Percentiles rank a stretch among this genome's conserved stretches.
Conservation (phyloP, 805 yeast species). For the Yarrowia sp. region DNA sequence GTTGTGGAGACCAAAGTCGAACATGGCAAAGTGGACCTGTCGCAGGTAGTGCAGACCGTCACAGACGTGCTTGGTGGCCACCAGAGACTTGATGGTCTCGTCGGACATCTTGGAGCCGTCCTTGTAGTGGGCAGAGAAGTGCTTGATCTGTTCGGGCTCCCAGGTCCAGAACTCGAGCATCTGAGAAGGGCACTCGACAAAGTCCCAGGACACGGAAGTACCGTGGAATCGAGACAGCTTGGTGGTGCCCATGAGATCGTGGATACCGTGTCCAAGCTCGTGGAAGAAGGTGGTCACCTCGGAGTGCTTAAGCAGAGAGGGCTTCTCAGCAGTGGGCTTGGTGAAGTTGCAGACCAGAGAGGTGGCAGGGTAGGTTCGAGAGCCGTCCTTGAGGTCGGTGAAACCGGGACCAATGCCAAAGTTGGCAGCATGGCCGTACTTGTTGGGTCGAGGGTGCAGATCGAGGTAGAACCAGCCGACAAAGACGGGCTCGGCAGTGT, state of each 20-base stretch:
- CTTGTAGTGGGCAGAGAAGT: constrained; percentile 68
- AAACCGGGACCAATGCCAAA: constrained; percentile 72
- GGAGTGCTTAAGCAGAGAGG: constrained; percentile 75
- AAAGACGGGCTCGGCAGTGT: constrained; percentile 56
- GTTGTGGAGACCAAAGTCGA: constrained; percentile 73
- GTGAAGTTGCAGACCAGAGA: constrained; percentile 86
- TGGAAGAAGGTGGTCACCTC: constrained; percentile 88
- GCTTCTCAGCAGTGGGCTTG: constrained; percentile 72
- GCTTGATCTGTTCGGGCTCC: constrained; percentile 66
- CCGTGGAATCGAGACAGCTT: constrained; percentile 75
- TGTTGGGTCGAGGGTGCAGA: constrained; percentile 84
- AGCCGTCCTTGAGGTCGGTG: constrained; percentile 60
- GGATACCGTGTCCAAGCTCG: constrained; percentile 90
- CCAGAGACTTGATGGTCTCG: constrained; percentile 62
- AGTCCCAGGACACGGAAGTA: constrained; percentile 79
- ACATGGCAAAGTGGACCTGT: constrained; percentile 79
- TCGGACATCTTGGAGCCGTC: constrained; percentile 64
- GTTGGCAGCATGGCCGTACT: constrained; percentile 89
- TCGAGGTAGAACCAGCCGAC: constrained; percentile 83
- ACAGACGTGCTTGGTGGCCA: constrained; percentile 74
- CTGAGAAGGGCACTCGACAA: constrained; percentile 92
- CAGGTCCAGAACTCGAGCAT: constrained; percentile 90
- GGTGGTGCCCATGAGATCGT: constrained; percentile 73
- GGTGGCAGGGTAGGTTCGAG: constrained; percentile 68
- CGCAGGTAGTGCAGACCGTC: constrained; percentile 75